phyloP scores from a whole-genome alignment of 1,284 basidiomycete genomes.

The Cutaneotrichosporon cutaneum region DNA sequence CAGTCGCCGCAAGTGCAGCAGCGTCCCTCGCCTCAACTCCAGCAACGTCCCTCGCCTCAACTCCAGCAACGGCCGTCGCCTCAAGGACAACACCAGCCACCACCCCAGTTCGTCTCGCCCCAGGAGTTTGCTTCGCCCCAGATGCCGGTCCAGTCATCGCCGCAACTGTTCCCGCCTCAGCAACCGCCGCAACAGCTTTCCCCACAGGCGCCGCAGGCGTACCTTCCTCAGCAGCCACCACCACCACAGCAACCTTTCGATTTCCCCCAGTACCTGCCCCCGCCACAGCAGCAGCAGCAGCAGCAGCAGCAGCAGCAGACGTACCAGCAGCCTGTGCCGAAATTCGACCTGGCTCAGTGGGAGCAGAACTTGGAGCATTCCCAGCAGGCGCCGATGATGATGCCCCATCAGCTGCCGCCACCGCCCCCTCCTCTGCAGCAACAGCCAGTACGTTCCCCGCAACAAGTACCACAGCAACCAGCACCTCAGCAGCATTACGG shows the following conservation, averaged over 20 bases:
- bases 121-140: neutral
- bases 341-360: neutral
- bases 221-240: neutral
- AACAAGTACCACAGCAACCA: neutral
- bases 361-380: conserved; percentile 4
- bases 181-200: neutral
- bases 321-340: neutral
- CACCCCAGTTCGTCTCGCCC: neutral
- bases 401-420: neutral
- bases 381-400: neutral
- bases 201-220: neutral
- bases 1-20: neutral
- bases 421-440: neutral
- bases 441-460: neutral
- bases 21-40: neutral
- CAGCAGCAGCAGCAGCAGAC: neutral
- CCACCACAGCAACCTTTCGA: neutral
- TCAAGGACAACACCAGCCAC: neutral
- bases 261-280: neutral
- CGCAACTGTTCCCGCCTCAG: neutral
- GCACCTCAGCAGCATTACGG: neutral
- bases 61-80: neutral
- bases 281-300: neutral
- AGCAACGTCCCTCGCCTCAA: neutral
- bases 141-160: neutral